Percentiles rank a stretch among this genome's conserved stretches.
Evolutionary conservation across 83 land plant genomes (phyloP).

Genomic region (Thuja plicata): DNA sequence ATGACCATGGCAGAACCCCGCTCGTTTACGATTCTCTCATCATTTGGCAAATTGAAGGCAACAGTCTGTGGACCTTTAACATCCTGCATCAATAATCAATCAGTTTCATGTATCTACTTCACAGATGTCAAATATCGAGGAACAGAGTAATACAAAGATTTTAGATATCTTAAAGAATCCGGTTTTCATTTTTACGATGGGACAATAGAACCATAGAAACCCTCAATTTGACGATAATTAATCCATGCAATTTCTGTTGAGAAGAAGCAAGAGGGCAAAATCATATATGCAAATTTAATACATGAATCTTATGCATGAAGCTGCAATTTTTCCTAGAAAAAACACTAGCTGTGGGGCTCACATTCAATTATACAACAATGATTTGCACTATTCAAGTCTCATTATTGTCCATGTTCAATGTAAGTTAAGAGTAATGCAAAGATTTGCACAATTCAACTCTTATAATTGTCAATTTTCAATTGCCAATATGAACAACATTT

Average conservation of each 20-base stretch:
- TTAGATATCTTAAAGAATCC: background rate
- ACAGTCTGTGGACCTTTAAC: slow-evolving; percentile 98
- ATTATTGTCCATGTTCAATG: background rate
- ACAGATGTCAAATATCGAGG: background rate
- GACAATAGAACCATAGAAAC: background rate
- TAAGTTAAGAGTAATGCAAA: no score
- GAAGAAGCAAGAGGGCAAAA: background rate
- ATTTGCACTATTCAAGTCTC: background rate
- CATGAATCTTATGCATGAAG: background rate
- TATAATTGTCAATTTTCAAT: no score
- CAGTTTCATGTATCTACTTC: background rate
- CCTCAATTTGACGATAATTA: background rate
- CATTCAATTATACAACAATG: background rate
- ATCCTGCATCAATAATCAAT: slow-evolving; percentile 59
- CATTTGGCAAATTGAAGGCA: slow-evolving; percentile 98
- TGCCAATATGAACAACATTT: no score
- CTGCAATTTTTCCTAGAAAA: background rate
- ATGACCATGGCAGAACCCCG: slow-evolving; percentile 96
- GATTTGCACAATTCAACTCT: no score
- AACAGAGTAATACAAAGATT: background rate
- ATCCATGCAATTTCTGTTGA: background rate
- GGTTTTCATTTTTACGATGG: background rate
- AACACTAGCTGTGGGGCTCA: background rate
- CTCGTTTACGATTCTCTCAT: slow-evolving; percentile 90
- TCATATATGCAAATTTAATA: background rate